Evolutionary conservation across 768 basidiomycete species (phyloP).

Genomic region (Mycena capillaripes): DNA sequence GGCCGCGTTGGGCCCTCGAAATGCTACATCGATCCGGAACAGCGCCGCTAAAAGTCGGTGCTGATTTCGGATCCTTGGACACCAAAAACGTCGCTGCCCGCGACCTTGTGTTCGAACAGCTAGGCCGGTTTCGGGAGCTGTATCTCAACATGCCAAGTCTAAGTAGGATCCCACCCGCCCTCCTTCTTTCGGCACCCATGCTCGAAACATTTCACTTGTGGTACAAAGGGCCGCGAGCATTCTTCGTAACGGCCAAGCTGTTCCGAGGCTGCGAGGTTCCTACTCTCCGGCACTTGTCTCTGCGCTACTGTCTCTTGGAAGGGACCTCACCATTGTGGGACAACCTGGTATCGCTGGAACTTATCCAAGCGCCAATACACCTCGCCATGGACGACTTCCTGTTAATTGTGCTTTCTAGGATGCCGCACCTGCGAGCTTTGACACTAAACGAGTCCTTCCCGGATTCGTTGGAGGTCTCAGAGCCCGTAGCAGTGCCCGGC

Average conservation of each 20-base stretch:
- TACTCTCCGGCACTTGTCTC: slow-evolving; percentile 16
- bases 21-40: slow-evolving; percentile 25
- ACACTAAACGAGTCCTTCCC: neutral
- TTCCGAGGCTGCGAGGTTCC: slow-evolving; percentile 11
- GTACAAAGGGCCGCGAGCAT: too few relatives aligned
- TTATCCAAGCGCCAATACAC: neutral
- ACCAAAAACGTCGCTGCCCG: slow-evolving; percentile 5
- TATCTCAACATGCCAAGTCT: neutral
- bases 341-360: slow-evolving; percentile 23
- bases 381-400: neutral
- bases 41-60: slow-evolving; percentile 12
- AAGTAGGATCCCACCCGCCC: too few relatives aligned
- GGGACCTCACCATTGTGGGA: slow-evolving; percentile 14
- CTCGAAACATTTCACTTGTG: neutral
- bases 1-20: slow-evolving; percentile 31
- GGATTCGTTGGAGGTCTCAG: too few relatives aligned
- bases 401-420: neutral
- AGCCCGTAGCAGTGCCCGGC: neutral
- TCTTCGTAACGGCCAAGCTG: neutral
- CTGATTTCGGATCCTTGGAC: neutral
- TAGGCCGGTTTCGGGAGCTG: slow-evolving; percentile 19
- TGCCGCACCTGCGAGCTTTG: slow-evolving; percentile 17
- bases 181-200: neutral
- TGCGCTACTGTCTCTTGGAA: neutral
- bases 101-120: slow-evolving; percentile 18